Base-by-base conservation (phyloP, 192 early-diverging fungal genomes). In the Phycomyces nitens region DNA sequence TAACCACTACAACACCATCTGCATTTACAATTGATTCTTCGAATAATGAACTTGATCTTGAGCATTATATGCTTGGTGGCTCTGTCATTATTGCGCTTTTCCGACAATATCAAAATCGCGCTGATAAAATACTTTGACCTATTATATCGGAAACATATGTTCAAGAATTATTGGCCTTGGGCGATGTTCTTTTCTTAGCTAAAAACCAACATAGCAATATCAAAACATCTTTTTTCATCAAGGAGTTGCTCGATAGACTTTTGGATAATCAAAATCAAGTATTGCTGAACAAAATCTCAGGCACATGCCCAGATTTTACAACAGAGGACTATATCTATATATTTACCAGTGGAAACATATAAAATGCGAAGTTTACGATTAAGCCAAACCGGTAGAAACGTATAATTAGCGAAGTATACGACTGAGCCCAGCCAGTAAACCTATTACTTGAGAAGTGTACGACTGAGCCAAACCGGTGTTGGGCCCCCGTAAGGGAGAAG, bases 151-250 rank as follows among this genome's bases (percentile, higher is more conserved):
- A 60, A 60, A 50, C 16, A 27, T 10, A 60, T 11, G 18, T 60
- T 27, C 59, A 60, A 50, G 59, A 60, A 39, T 27, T 60, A 18
- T 60, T 51, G 14, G 59, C 59, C 44, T 51, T 60, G 24, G 24
- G 44, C n/a, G 59, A 34, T 38, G 59, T 51, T 23, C 44, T 60
- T 5, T 27, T 50, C 24, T 29, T 60, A 47, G 58, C 58, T n/a
- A 59, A 43, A 44, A 47, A 59, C 40, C 58, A 59, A 1, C 58
- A 44, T 22, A 59, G 58, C 3, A 47, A 44, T 44, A 24, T 22
- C 9, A 59, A 15, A 16, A 42, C 18, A 14, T 42, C 42, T 59
- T 60, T n/a, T n/a, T n/a, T n/a, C n/a, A n/a, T n/a, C n/a, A n/a
- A n/a, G n/a, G n/a, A n/a, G n/a, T n/a, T n/a, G 26, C 58, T 60